Evolutionary conservation across 352 stramenopile species (phyloP), one percentile per base, ranked within the genome.

Genomic region (Phytophthora citrophthora): DNA sequence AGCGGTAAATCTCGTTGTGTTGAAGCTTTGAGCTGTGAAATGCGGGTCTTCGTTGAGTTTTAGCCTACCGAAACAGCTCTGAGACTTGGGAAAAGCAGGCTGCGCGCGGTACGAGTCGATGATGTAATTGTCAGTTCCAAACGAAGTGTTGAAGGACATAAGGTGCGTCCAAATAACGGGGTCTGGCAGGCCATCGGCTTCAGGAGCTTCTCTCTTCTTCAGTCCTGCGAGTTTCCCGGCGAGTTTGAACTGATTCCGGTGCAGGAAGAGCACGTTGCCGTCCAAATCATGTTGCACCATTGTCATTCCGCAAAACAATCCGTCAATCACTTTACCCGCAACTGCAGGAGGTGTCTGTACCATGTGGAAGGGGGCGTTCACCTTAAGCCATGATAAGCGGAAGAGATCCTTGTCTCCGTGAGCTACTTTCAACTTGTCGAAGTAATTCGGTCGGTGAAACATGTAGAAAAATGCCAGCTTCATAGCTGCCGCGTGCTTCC

Each of bases 401-500:
- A 89, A 89, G n/a, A 89, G 61, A 31, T 89, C 80, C 48, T 89
- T 89, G 66, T 89, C 80, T 7, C 80, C 80, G 31, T 73, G 76
- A 3, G 64, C 72, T 26, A 89, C 61, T 29, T 73, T 69, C 9
- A 82, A 36, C 12, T 54, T 39, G 5, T 76, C 46, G 16, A 87
- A 75, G 29, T 69, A 50, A 20, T 69, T 78, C 0, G 79, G 79
- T 4, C 41, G 53, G 31, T 74, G 72, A 50, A 86, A 87, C 29
- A 66, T 68, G 48, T 81, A 86, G 29, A 80, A 72, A 51, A 70
- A 60, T 3, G 78, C 68, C 10, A 74, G 49, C 6, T 72, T 50
- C 26, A 86, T 49, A n/a, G 77, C 58, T 15, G 39, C 60, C 5
- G 64, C 51, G 20, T 74, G 66, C 41, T 68, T 70, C 4, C 51